Evolutionary conservation across 805 yeast genomes (phyloP), one percentile per base, ranked within the genome.

Genomic region (Candida ponderosae): DNA sequence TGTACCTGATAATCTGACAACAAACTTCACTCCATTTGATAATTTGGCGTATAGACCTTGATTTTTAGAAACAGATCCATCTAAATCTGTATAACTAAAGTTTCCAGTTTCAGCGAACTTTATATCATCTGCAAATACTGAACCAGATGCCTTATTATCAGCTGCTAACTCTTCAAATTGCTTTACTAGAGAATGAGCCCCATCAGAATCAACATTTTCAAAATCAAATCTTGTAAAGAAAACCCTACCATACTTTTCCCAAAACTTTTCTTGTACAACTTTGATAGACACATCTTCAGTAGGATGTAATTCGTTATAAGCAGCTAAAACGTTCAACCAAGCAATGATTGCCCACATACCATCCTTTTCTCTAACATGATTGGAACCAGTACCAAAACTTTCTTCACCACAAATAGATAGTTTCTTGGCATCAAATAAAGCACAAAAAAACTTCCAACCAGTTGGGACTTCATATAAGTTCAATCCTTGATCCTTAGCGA

Each of bases 371-470:
- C 98, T 82, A 47, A 93, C 83, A 57, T 90, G 98, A 65, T 90
- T 83, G 16, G 97, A 88, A 32, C 98, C 98, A 21, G 98, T 90
- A 54, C 98, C 98, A 53, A 90, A 90, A 23, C 95, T 82, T 66
- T 90, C 98, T 64, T 90, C 98, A 51, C 98, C 98, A 65, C 98
- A 90, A 56, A 90, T 90, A 41, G 96, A 84, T 51, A 90, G 73
- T 65, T 88, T 89, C 54, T 86, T 77, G 29, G 95, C 89, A 57
- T 90, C 98, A 53, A 90, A 90, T 47, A 90, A 66, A 5, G 95
- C 90, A 64, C 97, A 89, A 74, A 90, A 90, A 59, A 90, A 90
- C 64, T 90, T 90, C 98, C 98, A 90, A 27, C 97, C 98, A 16
- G 98, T 90, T 38, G 98, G 98, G 6, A 93, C 97, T 63, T 93